Conservation (phyloP, 345 rosid species). For the thale cress (Arabidopsis thaliana) region DNA sequence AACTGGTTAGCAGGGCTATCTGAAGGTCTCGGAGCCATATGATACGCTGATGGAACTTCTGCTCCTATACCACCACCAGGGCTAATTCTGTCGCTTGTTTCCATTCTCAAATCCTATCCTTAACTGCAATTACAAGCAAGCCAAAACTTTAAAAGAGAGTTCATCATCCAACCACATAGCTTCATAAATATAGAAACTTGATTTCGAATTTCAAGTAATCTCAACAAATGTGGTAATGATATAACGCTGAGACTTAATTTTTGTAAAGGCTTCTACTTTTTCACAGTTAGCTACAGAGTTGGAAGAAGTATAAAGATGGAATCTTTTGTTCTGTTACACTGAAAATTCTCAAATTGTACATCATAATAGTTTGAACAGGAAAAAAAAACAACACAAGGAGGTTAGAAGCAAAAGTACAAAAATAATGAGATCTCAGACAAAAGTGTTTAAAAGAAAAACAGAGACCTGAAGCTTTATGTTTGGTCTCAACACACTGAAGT, state of each 20-base stretch:
- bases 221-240: background rate
- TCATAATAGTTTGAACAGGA: no score
- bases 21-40: slow-evolving; percentile 60
- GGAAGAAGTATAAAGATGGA: slow-evolving; percentile 1
- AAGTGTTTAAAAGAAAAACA: slow-evolving; percentile 32
- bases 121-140: slow-evolving; percentile 25
- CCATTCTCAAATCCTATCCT: slow-evolving; percentile 44
- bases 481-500: background rate
- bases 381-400: no score
- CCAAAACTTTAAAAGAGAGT: background rate
- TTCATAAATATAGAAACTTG: background rate
- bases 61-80: slow-evolving; percentile 79
- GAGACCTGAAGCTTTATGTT: slow-evolving; percentile 49
- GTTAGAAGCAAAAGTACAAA: no score
- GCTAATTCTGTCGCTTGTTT: slow-evolving; percentile 58
- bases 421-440: slow-evolving; percentile 1
- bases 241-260: no score
- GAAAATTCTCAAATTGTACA: background rate
- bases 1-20: slow-evolving; percentile 58
- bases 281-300: slow-evolving; percentile 4
- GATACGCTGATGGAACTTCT: slow-evolving; percentile 75
- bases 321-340: background rate
- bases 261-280: background rate
- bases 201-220: slow-evolving; percentile 6
- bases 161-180: background rate